Conservation (phyloP, 129 eudicot species). For the Silybum marianum region DNA sequence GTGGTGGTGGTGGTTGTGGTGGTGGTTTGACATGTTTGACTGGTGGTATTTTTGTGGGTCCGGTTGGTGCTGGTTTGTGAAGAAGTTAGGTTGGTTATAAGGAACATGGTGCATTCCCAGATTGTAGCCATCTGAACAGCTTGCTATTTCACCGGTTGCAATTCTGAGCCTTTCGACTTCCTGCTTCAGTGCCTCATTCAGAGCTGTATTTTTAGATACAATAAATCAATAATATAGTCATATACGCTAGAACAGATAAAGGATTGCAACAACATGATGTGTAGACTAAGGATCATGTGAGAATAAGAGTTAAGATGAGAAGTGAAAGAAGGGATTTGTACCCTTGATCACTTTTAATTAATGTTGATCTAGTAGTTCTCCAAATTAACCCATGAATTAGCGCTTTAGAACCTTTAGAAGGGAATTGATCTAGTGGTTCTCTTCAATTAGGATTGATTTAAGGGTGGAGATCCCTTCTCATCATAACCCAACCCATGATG, state of each 20-base stretch:
- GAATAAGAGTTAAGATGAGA: too few species aligned
- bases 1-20: constrained; percentile 33
- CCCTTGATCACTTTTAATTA: too few species aligned
- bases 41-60: constrained; percentile 56
- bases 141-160: constrained; percentile 71
- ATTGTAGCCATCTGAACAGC: constrained; percentile 58
- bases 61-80: constrained; percentile 41
- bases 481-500: too few species aligned
- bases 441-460: too few species aligned
- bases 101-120: constrained; percentile 60
- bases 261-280: not conserved
- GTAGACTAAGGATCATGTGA: too few species aligned
- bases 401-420: too few species aligned
- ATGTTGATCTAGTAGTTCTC: too few species aligned
- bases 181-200: constrained; percentile 85
- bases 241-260: not conserved
- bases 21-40: constrained; percentile 29
- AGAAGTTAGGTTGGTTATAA: constrained; percentile 60
- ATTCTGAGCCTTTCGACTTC: constrained; percentile 82
- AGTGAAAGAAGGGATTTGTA: too few species aligned
- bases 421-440: too few species aligned
- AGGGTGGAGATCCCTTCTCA: too few species aligned
- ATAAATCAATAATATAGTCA: too few species aligned
- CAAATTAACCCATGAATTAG: too few species aligned
- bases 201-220: constrained; percentile 46